Conservation (phyloP, 2,329 filamentous ascomycete genomes). For the Stemphylium beticola region DNA sequence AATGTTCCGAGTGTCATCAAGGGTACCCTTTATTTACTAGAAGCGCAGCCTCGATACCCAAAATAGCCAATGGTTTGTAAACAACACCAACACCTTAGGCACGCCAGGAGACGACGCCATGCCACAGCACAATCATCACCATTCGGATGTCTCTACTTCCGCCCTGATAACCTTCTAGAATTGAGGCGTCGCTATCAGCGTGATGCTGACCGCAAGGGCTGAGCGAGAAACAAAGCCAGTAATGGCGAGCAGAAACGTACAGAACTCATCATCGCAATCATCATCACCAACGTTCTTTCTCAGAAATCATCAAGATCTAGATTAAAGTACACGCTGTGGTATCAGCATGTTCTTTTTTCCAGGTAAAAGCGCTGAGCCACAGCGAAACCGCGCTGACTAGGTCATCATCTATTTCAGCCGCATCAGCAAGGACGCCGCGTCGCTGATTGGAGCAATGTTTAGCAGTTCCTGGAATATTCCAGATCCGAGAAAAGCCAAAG, state of each 20-base stretch:
- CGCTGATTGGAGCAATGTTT: constrained; percentile 4
- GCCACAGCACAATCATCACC: background rate
- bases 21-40: background rate
- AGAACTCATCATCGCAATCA: background rate
- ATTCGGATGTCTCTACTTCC: background rate
- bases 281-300: background rate
- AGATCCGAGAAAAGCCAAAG: background rate
- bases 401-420: constrained; percentile 11
- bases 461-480: background rate
- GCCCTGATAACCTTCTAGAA: background rate
- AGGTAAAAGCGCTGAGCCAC: constrained; percentile 5
- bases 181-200: too few relatives aligned
- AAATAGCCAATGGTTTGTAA: constrained; percentile 13
- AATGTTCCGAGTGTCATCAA: too few relatives aligned
- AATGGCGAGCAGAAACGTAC: background rate
- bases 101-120: background rate
- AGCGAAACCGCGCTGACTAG: background rate
- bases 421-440: background rate
- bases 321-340: too few relatives aligned
- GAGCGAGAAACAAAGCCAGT: background rate
- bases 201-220: too few relatives aligned
- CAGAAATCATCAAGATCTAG: background rate
- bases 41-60: background rate
- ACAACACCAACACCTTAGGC: background rate
- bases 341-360: constrained; percentile 5